Evolutionary conservation across 2,329 filamentous ascomycete species (phyloP).

Genomic region (Cyphellophora europaea): DNA sequence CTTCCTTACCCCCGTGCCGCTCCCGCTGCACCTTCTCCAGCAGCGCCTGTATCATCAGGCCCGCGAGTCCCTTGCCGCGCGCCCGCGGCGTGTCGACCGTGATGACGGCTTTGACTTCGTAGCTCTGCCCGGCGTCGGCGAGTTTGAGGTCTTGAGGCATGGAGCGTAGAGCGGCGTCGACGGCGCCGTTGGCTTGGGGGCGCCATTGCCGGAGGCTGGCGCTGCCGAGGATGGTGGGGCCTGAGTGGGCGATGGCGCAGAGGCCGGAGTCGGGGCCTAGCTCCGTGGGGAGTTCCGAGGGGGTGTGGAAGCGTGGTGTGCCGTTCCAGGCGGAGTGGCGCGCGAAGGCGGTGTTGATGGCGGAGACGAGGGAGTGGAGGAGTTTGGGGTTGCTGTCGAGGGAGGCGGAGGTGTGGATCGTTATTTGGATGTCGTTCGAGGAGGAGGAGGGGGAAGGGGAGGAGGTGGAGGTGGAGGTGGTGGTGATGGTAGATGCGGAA

Average conservation of each 20-base stretch:
- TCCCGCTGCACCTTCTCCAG: not conserved
- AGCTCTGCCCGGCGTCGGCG: not conserved
- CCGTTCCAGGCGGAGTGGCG: not conserved
- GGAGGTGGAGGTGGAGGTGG: no score
- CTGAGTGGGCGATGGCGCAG: not conserved
- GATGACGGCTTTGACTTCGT: conserved; percentile 1
- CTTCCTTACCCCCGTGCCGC: not conserved
- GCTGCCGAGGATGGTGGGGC: not conserved
- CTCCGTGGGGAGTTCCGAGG: not conserved
- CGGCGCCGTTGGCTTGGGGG: not conserved
- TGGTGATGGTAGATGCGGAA: no score
- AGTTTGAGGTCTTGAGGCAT: not conserved
- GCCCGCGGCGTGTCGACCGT: not conserved
- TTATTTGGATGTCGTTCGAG: no score
- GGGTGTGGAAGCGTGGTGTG: not conserved
- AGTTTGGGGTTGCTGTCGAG: not conserved
- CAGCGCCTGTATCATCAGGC: not conserved
- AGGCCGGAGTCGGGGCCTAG: not conserved
- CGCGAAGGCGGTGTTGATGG: not conserved
- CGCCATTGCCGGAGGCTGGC: not conserved
- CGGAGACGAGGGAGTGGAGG: not conserved
- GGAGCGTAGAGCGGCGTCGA: not conserved
- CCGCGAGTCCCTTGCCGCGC: not conserved
- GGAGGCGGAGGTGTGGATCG: no score
- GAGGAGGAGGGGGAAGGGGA: no score